Evolutionary conservation across 2,329 filamentous ascomycete species (phyloP), one percentile per base, ranked within the genome.

Genomic region (Alternaria conjuncta): DNA sequence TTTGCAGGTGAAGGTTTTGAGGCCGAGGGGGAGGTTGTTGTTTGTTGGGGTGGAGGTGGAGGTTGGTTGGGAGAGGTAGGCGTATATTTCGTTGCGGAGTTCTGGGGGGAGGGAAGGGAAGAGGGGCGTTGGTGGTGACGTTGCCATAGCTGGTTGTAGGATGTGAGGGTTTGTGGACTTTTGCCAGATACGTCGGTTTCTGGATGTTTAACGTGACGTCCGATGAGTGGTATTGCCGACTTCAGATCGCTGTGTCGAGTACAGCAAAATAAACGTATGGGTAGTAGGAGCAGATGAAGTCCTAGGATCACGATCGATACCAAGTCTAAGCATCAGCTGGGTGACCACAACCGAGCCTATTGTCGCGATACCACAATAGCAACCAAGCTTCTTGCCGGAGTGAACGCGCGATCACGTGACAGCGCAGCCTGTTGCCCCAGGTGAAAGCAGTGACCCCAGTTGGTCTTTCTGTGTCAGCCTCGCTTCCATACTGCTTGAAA

Each of bases 61-160:
- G 21, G 63, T 43, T 2, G 60, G 45, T 4, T 8, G 6, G 1
- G 70, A 68, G 25, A 73, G 68, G 43, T 75, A 67, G 28, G 61
- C 49, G 66, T 76, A 79, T 32, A 79, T 61, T 36, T 74, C 65
- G 57, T 76, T 74, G 13, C 76, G 72, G 6, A 78, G 68, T 28
- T 79, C 76, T 2, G 75, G 69, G 9, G 76, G 76, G 20, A 78
- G 68, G 36, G 54, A 30, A 1, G 71, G 69, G 28, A 78, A 62
- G 15, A 79, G 68, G 8, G 62, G 67, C 3, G 63, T 30, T 13
- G n/a, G 13, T 11, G 59, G 46, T 26, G 47, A 26, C 59, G 64
- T 70, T 2, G 45, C 30, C 47, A 41, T 58, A 4, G 21, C 11
- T 2, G 3, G 43, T 54, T 9, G 21, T 4, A 10, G 23, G 1